Conservation (phyloP, 306 rosid genomes). For the Prosopis cineraria region DNA sequence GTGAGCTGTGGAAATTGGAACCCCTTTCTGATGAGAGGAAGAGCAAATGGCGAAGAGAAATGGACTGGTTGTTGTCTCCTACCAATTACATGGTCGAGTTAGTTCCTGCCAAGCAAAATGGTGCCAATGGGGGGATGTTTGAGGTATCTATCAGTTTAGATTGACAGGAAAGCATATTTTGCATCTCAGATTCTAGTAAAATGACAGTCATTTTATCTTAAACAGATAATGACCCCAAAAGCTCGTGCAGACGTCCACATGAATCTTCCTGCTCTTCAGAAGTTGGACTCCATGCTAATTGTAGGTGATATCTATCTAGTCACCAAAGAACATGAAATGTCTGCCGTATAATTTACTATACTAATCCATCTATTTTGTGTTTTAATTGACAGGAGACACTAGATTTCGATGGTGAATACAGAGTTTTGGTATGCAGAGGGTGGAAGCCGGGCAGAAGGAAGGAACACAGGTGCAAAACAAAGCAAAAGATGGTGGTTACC, state of each 20-base stretch:
- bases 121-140: constrained; percentile 73
- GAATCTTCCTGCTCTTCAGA: constrained; percentile 96
- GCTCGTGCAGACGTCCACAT: constrained; percentile 87
- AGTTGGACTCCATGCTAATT: constrained; percentile 93
- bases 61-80: constrained; percentile 93
- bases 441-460: constrained; percentile 81
- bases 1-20: constrained; percentile 95
- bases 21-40: constrained; percentile 83
- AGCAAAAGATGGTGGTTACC: constrained; percentile 96
- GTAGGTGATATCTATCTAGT: constrained; percentile 56
- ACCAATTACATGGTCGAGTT: constrained; percentile 92
- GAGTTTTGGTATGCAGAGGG: constrained; percentile 94
- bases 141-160: constrained; percentile 62
- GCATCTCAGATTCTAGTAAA: constrained; percentile 2
- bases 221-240: constrained; percentile 93
- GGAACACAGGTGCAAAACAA: constrained; percentile 41
- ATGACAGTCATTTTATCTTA: constrained; percentile 28
- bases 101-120: constrained; percentile 92
- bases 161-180: constrained; percentile 10
- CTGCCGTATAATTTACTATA: neutral
- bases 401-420: constrained; percentile 81
- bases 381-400: constrained; percentile 63
- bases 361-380: constrained; percentile 14
- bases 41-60: constrained; percentile 78
- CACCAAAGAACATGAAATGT: constrained; percentile 12